These are phyloP conservation scores for Globisporangium takayamanum DNA, from an alignment of 352 stramenopile species.

Conservation along the genomic window DNA sequence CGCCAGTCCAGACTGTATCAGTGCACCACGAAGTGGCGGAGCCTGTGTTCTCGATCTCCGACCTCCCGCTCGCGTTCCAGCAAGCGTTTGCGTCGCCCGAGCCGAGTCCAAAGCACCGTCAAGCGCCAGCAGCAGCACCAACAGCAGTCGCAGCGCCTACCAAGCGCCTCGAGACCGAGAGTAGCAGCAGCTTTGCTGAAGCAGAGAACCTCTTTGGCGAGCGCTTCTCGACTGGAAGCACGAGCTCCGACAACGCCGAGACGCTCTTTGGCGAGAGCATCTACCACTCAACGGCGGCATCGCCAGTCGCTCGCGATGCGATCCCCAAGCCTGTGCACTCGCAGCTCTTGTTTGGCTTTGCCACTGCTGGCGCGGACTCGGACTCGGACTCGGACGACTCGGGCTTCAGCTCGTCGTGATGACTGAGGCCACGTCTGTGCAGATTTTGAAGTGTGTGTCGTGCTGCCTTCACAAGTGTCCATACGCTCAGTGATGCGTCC, in stretches of 20 bases:
- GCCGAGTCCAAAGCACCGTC: neutral
- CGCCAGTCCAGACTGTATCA: neutral
- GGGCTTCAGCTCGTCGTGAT: constrained; percentile 26
- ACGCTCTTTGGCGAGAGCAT: constrained; percentile 48
- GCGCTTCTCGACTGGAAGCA: constrained; percentile 10
- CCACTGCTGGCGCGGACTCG: constrained; percentile 33
- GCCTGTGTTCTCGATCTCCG: neutral
- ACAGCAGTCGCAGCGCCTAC: neutral
- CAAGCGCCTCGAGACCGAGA: neutral
- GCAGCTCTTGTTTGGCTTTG: constrained; percentile 53
- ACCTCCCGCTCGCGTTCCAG: constrained; percentile 6
- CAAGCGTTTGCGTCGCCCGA: constrained; percentile 7
- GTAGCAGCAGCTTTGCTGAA: constrained; percentile 4
- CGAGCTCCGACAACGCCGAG: constrained; percentile 32
- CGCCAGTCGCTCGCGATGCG: neutral
- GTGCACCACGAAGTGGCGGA: neutral
- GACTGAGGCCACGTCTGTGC: too few relatives aligned
- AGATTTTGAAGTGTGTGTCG: too few relatives aligned
- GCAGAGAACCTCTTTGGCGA: constrained; percentile 19
- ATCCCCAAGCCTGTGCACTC: constrained; percentile 11
- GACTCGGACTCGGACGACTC: constrained; percentile 48
- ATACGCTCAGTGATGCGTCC: too few relatives aligned
- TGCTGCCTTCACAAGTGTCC: neutral
- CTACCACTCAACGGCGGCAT: neutral
- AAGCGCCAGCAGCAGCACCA: neutral